Base-by-base conservation (phyloP, 305 asterid genomes). In the Rubia balearica region DNA sequence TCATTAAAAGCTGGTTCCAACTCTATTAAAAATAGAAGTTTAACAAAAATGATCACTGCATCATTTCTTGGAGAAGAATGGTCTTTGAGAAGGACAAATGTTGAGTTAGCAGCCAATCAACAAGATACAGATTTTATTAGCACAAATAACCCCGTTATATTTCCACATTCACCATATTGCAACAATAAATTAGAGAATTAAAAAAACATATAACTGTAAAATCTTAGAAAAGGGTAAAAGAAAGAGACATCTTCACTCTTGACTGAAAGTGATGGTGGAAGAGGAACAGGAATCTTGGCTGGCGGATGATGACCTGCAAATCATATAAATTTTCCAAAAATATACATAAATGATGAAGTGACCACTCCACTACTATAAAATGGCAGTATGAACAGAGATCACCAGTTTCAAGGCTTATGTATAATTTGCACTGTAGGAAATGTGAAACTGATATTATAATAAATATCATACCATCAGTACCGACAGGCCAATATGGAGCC, bases 401-500 rank as follows among this genome's bases (percentile, higher is more conserved):
- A 13, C 57, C 40, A 51, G 36, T 65, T 72, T 41, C 3, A 64
- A 8, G 59, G 27, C 22, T n/a, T 30, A 2, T 27, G 53, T 12
- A 22, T 19, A 55, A 7, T 17, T 13, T 48, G 53, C 24, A 8
- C 5, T 53, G 57, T 19, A 21, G 55, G 17, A 48, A 7, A 65
- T 16, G 19, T 51, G 14, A 40, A 21, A 65, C 13, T 49, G 45
- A 17, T 40, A 38, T 3, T n/a, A 7, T 48, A 33, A 5, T 13
- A 19, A 9, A 8, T 27, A 55, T 10, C 74, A 60, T 45, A 93
- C 98, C 96, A 77, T 85, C 97, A 78, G 79, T 82, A 76, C 89
- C 95, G 75, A 94, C 97, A 61, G 98, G 99, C 99, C 99, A 94
- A 83, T 81, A 83, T 71, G 96, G 96, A 81, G 97, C 99, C 80